Conservation (phyloP, 1,139 yeast genomes). For the Blastobotrys malaysiensis region DNA sequence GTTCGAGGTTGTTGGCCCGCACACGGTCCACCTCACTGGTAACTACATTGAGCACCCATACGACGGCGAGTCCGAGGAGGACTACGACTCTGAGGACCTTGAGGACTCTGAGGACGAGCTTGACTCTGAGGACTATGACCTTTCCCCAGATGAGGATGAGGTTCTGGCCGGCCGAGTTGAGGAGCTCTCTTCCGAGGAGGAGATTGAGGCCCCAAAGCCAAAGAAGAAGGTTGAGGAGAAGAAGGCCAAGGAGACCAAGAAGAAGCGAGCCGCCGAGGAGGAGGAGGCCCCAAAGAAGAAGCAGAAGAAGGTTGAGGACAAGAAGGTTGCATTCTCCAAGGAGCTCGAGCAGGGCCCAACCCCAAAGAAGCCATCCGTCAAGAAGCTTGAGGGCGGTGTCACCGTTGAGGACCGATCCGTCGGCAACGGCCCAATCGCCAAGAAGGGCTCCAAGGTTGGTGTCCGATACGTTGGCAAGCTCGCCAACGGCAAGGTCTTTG, state of each 20-base stretch:
- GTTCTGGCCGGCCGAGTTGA: constrained; percentile 37
- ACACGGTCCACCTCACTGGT: constrained; percentile 88
- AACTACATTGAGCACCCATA: constrained; percentile 95
- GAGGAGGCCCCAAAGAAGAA: constrained; percentile 29
- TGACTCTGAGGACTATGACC: constrained; percentile 72
- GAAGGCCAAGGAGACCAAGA: constrained; percentile 42
- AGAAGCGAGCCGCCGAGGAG: constrained; percentile 35
- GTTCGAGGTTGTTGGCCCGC: constrained; percentile 94
- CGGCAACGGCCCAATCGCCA: constrained; percentile 86
- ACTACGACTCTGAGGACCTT: constrained; percentile 37
- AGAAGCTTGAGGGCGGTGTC: constrained; percentile 89
- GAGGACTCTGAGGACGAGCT: constrained; percentile 36
- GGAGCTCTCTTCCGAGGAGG: constrained; percentile 34
- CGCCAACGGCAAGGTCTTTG: constrained; percentile 92
- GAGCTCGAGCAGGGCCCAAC: constrained; percentile 90
- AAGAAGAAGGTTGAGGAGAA: constrained; percentile 41
- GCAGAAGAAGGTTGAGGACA: constrained; percentile 45
- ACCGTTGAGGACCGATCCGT: constrained; percentile 84
- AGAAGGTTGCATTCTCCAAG: constrained; percentile 81
- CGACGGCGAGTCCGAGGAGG: constrained; percentile 57
- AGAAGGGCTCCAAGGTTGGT: constrained; percentile 86
- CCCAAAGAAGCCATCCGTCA: constrained; percentile 42
- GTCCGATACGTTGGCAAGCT: constrained; percentile 97
- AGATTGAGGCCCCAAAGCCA: constrained; percentile 43
- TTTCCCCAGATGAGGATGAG: constrained; percentile 92